Evolutionary conservation across 108 stramenopile genomes (phyloP), one percentile per base, ranked within the genome.

Genomic region (Phaeodactylum tricornutum): DNA sequence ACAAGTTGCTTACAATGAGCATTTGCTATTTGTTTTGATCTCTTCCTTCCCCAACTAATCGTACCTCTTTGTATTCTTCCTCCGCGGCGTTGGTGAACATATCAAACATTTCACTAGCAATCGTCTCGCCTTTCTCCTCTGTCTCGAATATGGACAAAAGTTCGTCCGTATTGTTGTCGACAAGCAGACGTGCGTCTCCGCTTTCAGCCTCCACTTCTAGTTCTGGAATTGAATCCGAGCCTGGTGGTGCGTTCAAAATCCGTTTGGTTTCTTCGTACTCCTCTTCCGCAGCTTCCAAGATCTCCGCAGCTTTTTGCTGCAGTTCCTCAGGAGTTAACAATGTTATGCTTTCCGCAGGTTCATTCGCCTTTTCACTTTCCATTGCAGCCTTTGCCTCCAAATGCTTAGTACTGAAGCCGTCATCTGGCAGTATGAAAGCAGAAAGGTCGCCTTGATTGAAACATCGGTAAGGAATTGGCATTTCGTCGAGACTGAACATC

Each of bases 221-320:
- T n/a, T n/a, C n/a, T n/a, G n/a, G 47, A n/a, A 77, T 29, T 34
- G 61, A 67, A 36, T 80, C 62, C 26, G 78, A 74, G 12, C 66
- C 67, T 6, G 81, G 75, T 5, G 74, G 69, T 14, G 88, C 81
- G 29, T 72, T 72, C 47, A 90, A 37, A 50, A 90, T 90, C 11
- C 84, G 84, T 47, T 84, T 74, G 8, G 88, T 90, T 50, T 90
- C 88, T 43, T 67, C 55, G 29, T 71, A 32, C 56, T 90, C 88
- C 25, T 69, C 77, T 45, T 82, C 67, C 0, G 64, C 73, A 44
- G 51, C 62, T 38, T 63, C 55, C 1, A 74, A 61, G 25, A 79
- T 50, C 29, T 77, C 71, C 49, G 64, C 64, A 22, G 77, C 75
- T 48, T 88, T 53, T 49, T 71, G 60, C 12, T 66, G 53, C 58